Evolutionary conservation across 73 alveolate species (phyloP), one percentile per base, ranked within the genome.

Genomic region (Tetrahymena elliotti): DNA sequence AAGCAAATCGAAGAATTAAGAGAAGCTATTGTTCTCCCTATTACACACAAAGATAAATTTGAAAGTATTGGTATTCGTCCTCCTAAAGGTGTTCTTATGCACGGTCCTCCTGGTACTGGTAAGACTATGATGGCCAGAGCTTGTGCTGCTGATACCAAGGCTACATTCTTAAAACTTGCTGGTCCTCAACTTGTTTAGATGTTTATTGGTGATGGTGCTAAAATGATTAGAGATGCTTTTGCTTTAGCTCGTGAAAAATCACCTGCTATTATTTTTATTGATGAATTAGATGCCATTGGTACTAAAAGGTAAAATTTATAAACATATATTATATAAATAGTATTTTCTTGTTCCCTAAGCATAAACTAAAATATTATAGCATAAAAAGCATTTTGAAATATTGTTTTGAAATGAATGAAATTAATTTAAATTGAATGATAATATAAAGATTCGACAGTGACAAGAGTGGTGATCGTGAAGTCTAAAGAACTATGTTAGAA

Each of bases 71-170:
- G 99, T 83, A 99, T 99, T 94, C 97, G 98, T 94, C 99, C 99
- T 36, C 99, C 99, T 36, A 99, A 99, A 98, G 99, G 99, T 5
- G 99, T 99, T 93, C 97, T 99, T 93, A 98, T 99, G 99, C 99
- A 98, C 94, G 99, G 99, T 33, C 99, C 99, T 20, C 99, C 99
- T 27, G 99, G 99, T 15, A 99, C 99, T 36, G 99, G 99, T 24
- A 99, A 99, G 96, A 99, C 99, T 53, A 97, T 99, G 99, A 94
- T 99, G 98, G 99, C 99, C 6, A 98, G 99, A 96, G 99, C 99
- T 13, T 99, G 99, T 94, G 99, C 99, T 37, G 99, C 99, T 52
- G 97, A 98, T 93, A 99, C 99, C 34, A 95, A 98, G 31, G 99
- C 99, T 22, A 99, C 99, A 27, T 99, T 99, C 98, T 96, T 99